These are phyloP conservation scores for Dentipellis fragilis DNA, from an alignment of 768 basidiomycete genomes.

Conservation along the genomic window DNA sequence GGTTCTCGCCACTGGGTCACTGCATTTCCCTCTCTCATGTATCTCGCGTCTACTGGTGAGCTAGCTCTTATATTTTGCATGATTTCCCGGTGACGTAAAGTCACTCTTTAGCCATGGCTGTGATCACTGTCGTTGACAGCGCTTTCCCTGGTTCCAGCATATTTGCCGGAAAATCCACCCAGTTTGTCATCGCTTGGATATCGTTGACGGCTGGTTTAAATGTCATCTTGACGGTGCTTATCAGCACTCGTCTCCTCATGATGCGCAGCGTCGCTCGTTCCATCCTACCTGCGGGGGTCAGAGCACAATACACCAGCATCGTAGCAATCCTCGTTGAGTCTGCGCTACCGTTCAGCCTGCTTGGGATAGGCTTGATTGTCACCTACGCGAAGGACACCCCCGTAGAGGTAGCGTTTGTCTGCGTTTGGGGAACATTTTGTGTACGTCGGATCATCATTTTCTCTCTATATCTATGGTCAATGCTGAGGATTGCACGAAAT, in stretches of 20 bases:
- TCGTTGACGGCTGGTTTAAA: constrained; percentile 31
- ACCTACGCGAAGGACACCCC: constrained; percentile 26
- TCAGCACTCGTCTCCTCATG: constrained; percentile 27
- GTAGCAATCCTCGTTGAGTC: constrained; percentile 30
- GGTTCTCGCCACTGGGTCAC: constrained; percentile 13
- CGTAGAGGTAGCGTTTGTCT: constrained; percentile 27
- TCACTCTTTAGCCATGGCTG: constrained; percentile 23
- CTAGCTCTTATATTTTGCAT: background rate
- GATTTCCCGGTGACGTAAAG: background rate
- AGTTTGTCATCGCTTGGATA: constrained; percentile 31
- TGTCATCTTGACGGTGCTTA: constrained; percentile 30
- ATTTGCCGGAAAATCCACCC: constrained; percentile 27
- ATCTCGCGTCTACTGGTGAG: constrained; percentile 16
- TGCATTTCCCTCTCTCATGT: constrained; percentile 15
- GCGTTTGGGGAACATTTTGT: constrained; percentile 32
- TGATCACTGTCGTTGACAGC: constrained; percentile 29
- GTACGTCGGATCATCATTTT: constrained; percentile 21
- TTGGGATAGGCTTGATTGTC: constrained; percentile 29
- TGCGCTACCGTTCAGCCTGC: constrained; percentile 28
- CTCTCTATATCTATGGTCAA: background rate
- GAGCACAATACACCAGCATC: constrained; percentile 28
- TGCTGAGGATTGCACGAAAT: too few relatives aligned
- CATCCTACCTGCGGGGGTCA: constrained; percentile 23
- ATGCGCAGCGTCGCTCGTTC: constrained; percentile 20
- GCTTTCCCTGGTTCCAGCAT: constrained; percentile 31